Conservation (phyloP, 371 early-diverging fungal species). For the Smittium culicis region DNA sequence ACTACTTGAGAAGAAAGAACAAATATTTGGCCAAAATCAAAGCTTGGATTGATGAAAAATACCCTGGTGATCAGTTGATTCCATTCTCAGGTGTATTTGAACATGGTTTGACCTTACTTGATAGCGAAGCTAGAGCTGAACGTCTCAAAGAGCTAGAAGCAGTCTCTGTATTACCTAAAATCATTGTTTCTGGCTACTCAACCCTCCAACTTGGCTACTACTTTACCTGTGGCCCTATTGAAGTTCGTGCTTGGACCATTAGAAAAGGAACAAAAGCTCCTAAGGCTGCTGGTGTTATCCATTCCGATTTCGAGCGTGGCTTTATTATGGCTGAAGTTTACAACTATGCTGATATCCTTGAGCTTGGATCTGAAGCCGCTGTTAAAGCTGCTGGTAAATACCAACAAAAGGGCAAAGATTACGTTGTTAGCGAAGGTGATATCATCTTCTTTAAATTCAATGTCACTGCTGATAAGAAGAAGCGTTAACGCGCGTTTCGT, state of each 20-base stretch:
- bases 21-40: constrained; percentile 81
- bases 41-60: constrained; percentile 80
- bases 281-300: constrained; percentile 92
- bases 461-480: constrained; percentile 31
- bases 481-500: constrained; percentile 15
- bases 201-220: constrained; percentile 85
- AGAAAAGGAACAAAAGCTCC: constrained; percentile 83
- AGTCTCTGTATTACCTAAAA: constrained; percentile 67
- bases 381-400: constrained; percentile 94
- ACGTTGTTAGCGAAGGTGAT: constrained; percentile 91
- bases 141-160: constrained; percentile 46
- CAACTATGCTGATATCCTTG: constrained; percentile 72
- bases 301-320: constrained; percentile 91
- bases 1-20: constrained; percentile 81
- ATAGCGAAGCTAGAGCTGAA: constrained; percentile 29
- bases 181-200: constrained; percentile 83
- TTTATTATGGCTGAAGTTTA: constrained; percentile 98
- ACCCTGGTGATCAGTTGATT: constrained; percentile 73
- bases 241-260: constrained; percentile 94
- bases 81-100: constrained; percentile 83
- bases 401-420: constrained; percentile 87
- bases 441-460: constrained; percentile 65
- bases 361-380: constrained; percentile 61
- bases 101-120: constrained; percentile 21
- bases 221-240: constrained; percentile 93